Evolutionary conservation across 352 stramenopile genomes (phyloP), one percentile per base, ranked within the genome.

Genomic region (Thalassiosira livingstoniorum): DNA sequence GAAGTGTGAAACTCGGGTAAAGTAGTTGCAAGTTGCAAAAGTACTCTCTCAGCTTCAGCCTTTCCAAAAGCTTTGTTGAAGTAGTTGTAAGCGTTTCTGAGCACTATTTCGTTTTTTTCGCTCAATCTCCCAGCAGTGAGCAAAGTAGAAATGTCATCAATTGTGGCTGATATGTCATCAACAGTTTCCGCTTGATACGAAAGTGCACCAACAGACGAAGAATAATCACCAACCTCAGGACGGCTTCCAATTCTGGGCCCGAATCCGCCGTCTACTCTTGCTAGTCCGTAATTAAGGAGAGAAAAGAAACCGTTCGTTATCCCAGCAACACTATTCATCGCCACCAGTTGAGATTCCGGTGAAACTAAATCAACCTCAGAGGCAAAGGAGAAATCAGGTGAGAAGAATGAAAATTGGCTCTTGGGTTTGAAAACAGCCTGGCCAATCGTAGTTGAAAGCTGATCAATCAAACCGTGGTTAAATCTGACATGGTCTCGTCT

Each of bases 1-100:
- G 80, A 88, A 2, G 75, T 89, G 29, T 92, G 87, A 66, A 94
- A 94, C 72, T 94, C 87, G 18, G 90, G 86, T 29, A 79, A 80
- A 35, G 72, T 75, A 10, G 62, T 31, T 10, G 94, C 69, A 45
- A 95, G 64, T 54, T 87, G 70, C 47, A 90, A 39, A n/a, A 88
- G 74, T 21, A 72, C 75, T 60, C 67, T 65, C n/a, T 82, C 64
- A 45, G 45, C 71, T 23, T 11, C 57, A 11, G 61, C 66, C 21
- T 27, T 21, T 13, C 58, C 75, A 70, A 72, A 58, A n/a, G 35
- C 53, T 43, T 72, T 13, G 53, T 31, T 47, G 60, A 82, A 82
- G 42, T 81, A 69, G 25, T 78, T 35, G 37, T 75, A 69, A 15
- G 61, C 64, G 53, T 82, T 23, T 2, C 60, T 55, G 31, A 92